phyloP scores from a whole-genome alignment of 768 basidiomycete species.

The Agrocybe praecox region DNA sequence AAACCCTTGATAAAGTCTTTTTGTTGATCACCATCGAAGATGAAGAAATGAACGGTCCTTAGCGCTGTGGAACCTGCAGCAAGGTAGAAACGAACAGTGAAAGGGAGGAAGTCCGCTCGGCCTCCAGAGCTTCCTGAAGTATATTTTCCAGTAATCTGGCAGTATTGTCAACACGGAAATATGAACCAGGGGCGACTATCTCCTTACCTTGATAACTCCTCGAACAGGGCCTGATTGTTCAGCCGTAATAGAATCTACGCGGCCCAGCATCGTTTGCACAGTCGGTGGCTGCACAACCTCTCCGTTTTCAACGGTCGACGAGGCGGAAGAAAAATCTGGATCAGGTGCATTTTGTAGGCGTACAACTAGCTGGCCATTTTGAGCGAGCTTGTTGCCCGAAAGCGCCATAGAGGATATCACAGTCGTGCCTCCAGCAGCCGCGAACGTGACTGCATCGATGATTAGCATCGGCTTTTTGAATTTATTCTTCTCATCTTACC shows the following conservation, averaged over 20 bases:
- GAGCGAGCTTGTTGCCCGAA: conserved; percentile 27
- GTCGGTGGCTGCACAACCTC: conserved; percentile 11
- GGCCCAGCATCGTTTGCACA: conserved; percentile 20
- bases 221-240: conserved; percentile 39
- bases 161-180: background rate
- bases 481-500: conserved; percentile 16
- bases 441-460: conserved; percentile 27
- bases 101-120: conserved; percentile 36
- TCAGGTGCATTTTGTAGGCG: conserved; percentile 35
- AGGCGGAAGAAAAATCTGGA: conserved; percentile 22
- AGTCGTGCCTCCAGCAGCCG: conserved; percentile 28
- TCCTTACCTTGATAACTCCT: conserved; percentile 35
- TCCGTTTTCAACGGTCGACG: conserved; percentile 8
- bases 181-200: background rate
- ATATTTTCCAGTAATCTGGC: conserved; percentile 37
- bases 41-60: conserved; percentile 38
- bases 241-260: conserved; percentile 28
- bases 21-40: conserved; percentile 38
- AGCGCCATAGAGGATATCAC: conserved; percentile 32
- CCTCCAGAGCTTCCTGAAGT: conserved; percentile 22
- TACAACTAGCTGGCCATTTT: conserved; percentile 30
- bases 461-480: background rate
- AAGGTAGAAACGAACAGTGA: conserved; percentile 37
- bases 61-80: conserved; percentile 33
- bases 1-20: conserved; percentile 41